Evolutionary conservation across 2,329 filamentous ascomycete species (phyloP).

Genomic region (Alternaria longipes): DNA sequence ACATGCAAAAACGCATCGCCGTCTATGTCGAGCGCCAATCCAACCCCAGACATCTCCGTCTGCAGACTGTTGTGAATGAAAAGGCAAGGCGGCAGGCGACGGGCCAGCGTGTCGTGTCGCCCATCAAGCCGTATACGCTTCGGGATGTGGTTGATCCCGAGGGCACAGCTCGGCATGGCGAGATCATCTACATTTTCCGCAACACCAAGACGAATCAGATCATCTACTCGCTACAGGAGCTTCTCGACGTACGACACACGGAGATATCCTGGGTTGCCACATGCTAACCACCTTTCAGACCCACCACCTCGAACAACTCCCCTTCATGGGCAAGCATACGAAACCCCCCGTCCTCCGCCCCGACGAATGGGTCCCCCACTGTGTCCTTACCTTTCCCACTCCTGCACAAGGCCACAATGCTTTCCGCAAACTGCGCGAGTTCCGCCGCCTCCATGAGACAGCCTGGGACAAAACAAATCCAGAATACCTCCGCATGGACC

Average conservation of each 20-base stretch:
- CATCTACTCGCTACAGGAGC: constrained; percentile 67
- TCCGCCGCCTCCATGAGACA: constrained; percentile 65
- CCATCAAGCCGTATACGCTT: constrained; percentile 48
- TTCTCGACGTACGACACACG: constrained; percentile 60
- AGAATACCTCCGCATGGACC: constrained; percentile 55
- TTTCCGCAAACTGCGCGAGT: constrained; percentile 52
- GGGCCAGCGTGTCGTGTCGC: constrained; percentile 20
- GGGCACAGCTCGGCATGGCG: constrained; percentile 55
- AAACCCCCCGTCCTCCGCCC: constrained; percentile 66
- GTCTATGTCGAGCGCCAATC: constrained; percentile 38
- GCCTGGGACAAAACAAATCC: constrained; percentile 56
- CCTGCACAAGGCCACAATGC: constrained; percentile 61
- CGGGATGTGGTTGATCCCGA: constrained; percentile 51
- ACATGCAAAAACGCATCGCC: constrained; percentile 16
- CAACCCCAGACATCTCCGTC: constrained; percentile 33
- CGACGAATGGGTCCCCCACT: constrained; percentile 70
- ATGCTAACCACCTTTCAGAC: constrained; percentile 46
- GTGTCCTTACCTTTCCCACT: constrained; percentile 64
- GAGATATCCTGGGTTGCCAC: too few species aligned
- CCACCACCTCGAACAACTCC: constrained; percentile 65
- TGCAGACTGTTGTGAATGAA: constrained; percentile 38
- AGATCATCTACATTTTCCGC: constrained; percentile 70
- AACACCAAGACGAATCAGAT: constrained; percentile 71
- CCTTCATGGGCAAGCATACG: constrained; percentile 71
- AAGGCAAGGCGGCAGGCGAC: constrained; percentile 34